phyloP scores from a whole-genome alignment of 2,329 filamentous ascomycete genomes.

The Penicillium sp. region DNA sequence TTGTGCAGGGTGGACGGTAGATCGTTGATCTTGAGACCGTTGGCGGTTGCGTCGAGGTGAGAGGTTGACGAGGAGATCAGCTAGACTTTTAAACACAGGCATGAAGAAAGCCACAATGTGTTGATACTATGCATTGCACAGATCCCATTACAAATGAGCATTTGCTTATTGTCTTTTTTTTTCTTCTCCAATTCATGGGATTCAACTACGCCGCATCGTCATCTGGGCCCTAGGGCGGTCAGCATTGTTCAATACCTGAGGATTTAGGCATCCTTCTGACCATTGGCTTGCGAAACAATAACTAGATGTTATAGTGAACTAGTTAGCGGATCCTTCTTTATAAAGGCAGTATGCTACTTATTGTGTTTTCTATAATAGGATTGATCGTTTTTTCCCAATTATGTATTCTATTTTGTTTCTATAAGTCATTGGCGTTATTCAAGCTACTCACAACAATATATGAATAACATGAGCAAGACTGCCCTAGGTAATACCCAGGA shows the following conservation, averaged over 20 bases:
- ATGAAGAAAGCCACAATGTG: constrained; percentile 12
- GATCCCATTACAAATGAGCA: constrained; percentile 6
- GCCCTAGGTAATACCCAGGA: too few species aligned
- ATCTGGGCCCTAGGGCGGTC: constrained; percentile 8
- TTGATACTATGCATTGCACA: constrained; percentile 8
- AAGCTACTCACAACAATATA: background rate
- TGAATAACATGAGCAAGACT: background rate
- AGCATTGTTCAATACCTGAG: background rate
- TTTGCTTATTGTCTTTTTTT: background rate
- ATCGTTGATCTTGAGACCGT: constrained; percentile 17
- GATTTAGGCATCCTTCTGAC: background rate
- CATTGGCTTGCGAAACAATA: too few species aligned
- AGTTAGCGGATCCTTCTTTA: too few species aligned
- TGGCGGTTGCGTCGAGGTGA: constrained; percentile 20
- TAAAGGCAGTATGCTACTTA: too few species aligned
- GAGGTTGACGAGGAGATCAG: constrained; percentile 17
- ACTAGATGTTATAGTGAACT: too few species aligned
- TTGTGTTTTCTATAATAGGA: background rate
- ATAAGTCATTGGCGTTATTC: background rate
- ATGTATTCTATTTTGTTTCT: background rate
- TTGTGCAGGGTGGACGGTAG: background rate
- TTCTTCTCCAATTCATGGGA: background rate
- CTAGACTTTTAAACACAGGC: constrained; percentile 18
- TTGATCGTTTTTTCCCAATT: background rate
- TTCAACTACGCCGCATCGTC: constrained; percentile 8